phyloP scores from a whole-genome alignment of 495 filamentous ascomycete genomes.

The Penicillium crystallinum region DNA sequence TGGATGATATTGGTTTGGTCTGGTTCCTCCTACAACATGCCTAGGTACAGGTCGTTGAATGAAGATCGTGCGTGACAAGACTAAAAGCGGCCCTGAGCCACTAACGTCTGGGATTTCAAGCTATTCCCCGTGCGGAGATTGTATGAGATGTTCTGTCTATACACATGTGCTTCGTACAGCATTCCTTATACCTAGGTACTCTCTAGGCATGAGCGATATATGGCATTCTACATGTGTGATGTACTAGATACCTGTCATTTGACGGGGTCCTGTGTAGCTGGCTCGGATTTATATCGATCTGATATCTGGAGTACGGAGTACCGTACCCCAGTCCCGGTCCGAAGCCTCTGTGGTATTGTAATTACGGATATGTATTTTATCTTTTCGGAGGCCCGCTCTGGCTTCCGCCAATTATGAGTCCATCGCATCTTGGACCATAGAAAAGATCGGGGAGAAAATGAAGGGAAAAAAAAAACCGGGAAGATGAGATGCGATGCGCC shows the following conservation, averaged over 20 bases:
- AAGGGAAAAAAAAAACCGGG: constrained; percentile 4
- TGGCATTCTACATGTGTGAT: too few relatives aligned
- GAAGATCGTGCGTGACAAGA: not conserved
- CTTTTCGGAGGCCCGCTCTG: not conserved
- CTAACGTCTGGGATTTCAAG: not conserved
- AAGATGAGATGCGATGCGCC: not conserved
- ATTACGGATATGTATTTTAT: not conserved
- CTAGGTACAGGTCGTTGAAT: too few relatives aligned
- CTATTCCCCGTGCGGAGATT: not conserved
- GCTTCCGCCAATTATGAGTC: not conserved
- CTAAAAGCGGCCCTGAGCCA: not conserved
- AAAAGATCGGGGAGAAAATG: not conserved
- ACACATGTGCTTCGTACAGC: too few relatives aligned
- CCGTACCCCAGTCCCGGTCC: too few relatives aligned
- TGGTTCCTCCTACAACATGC: too few relatives aligned
- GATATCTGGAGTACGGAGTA: too few relatives aligned
- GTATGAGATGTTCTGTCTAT: not conserved
- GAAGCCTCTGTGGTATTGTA: not conserved
- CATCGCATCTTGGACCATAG: not conserved
- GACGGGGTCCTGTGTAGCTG: too few relatives aligned
- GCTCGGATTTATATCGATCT: too few relatives aligned
- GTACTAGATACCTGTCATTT: too few relatives aligned
- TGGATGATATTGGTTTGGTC: too few relatives aligned
- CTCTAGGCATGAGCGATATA: too few relatives aligned
- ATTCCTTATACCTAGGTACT: too few relatives aligned